Conservation (phyloP, 352 stramenopile species). For the Phytophthora macrochlamydospora region DNA sequence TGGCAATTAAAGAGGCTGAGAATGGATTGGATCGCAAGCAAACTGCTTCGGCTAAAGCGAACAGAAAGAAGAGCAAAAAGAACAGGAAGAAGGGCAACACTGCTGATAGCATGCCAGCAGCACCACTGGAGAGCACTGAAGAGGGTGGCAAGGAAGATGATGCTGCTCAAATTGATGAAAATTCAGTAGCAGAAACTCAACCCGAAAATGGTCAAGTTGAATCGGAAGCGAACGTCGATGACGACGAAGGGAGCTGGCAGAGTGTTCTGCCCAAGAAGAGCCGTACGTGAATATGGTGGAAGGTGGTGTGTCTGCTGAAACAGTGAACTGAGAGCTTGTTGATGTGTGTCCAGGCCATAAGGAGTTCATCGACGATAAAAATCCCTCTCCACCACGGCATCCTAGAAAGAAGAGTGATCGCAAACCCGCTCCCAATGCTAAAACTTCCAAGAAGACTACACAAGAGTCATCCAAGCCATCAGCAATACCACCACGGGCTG, state of each 20-base stretch:
- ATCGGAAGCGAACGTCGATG: conserved; percentile 2
- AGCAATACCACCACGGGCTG: not conserved
- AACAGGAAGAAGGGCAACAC: conserved; percentile 34
- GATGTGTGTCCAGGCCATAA: conserved; percentile 27
- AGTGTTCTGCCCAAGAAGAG: conserved; percentile 34
- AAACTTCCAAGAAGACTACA: conserved; percentile 9
- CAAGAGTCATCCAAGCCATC: conserved; percentile 4
- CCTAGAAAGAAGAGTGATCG: conserved; percentile 5
- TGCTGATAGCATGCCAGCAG: too few relatives aligned
- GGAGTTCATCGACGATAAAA: conserved; percentile 10
- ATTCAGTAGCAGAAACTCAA: not conserved
- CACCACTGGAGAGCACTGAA: too few relatives aligned
- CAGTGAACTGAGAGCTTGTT: conserved; percentile 4
- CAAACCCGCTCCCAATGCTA: conserved; percentile 1
- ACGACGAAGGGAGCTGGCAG: conserved; percentile 25
- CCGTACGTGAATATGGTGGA: conserved; percentile 21
- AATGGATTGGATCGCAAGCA: conserved; percentile 8
- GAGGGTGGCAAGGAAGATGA: not conserved
- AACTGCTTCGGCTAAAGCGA: conserved; percentile 17
- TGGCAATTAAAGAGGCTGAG: conserved; percentile 20
- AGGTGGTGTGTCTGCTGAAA: not conserved
- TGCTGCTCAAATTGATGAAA: not conserved
- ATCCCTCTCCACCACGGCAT: conserved; percentile 2
- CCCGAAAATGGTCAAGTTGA: not conserved
- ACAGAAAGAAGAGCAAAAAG: conserved; percentile 53